Percentiles rank a stretch among this genome's conserved stretches.
phyloP scores from a whole-genome alignment of 2,329 filamentous ascomycete species.

The Laburnicola sp. region DNA sequence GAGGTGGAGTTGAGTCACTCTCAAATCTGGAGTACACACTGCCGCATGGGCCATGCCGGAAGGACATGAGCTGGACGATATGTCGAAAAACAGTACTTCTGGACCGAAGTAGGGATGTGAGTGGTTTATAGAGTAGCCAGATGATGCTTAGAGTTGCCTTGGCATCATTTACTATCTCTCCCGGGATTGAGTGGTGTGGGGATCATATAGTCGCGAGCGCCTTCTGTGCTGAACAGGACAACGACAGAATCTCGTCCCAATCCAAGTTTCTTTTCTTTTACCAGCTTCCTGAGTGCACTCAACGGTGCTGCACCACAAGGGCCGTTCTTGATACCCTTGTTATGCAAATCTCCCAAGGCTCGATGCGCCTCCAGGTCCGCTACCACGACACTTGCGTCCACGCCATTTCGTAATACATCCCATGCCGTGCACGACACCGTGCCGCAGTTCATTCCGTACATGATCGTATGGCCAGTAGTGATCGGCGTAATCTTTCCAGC shows the following conservation, averaged over 20 bases:
- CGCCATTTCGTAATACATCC: slow-evolving; percentile 59
- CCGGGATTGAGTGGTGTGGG: neutral
- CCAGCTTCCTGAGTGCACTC: slow-evolving; percentile 60
- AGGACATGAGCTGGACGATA: too few species aligned
- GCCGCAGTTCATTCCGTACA: slow-evolving; percentile 74
- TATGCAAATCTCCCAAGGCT: slow-evolving; percentile 59
- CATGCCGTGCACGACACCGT: slow-evolving; percentile 69
- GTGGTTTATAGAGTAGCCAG: too few species aligned
- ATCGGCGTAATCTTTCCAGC: slow-evolving; percentile 55
- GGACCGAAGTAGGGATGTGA: too few species aligned
- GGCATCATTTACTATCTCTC: neutral
- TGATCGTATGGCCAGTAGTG: slow-evolving; percentile 65
- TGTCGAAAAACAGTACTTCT: too few species aligned
- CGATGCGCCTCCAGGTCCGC: slow-evolving; percentile 65
- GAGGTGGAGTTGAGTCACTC: too few species aligned
- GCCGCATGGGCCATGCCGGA: too few species aligned
- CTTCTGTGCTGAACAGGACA: slow-evolving; percentile 70
- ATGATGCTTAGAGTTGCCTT: neutral
- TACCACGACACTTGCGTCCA: slow-evolving; percentile 64
- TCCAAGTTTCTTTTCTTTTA: slow-evolving; percentile 34
- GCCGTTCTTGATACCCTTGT: slow-evolving; percentile 55
- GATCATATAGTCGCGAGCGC: slow-evolving; percentile 40
- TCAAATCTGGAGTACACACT: too few species aligned
- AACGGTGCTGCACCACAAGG: slow-evolving; percentile 65
- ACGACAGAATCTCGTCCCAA: slow-evolving; percentile 59